Percentiles rank a stretch among this genome's conserved stretches.
Evolutionary conservation across 176 grass and related monocot species (phyloP).

Genomic region (Cenchrus americanus): DNA sequence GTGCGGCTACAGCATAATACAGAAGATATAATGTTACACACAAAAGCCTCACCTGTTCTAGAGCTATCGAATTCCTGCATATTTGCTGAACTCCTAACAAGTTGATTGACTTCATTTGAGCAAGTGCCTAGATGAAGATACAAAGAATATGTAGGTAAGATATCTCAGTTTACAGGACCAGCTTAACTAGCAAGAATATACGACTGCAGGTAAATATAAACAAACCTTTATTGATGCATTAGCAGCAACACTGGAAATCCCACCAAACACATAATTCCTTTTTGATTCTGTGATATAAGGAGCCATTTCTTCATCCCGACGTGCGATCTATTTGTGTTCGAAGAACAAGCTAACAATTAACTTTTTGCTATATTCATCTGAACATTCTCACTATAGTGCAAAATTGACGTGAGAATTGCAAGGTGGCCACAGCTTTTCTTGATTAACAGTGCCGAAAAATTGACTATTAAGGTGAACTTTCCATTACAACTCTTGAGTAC

Average conservation of each 20-base stretch:
- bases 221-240: constrained; percentile 92
- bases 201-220: background rate
- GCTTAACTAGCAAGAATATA: constrained; percentile 26
- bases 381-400: background rate
- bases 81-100: constrained; percentile 97
- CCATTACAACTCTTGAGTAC: background rate
- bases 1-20: constrained; percentile 8
- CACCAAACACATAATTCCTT: constrained; percentile 95
- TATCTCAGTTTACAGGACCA: constrained; percentile 31
- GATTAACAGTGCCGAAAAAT: too few species aligned
- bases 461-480: background rate
- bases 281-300: constrained; percentile 82
- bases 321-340: constrained; percentile 63
- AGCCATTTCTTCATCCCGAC: constrained; percentile 94
- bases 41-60: constrained; percentile 75
- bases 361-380: constrained; percentile 14
- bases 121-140: constrained; percentile 65
- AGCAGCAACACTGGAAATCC: constrained; percentile 92
- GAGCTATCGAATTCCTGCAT: constrained; percentile 94
- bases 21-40: constrained; percentile 11
- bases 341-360: constrained; percentile 14
- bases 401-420: background rate
- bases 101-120: constrained; percentile 96
- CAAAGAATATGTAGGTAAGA: constrained; percentile 36
- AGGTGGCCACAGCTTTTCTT: background rate